Conservation (phyloP, 495 filamentous ascomycete genomes). For the Aspergillus egyptiacus region DNA sequence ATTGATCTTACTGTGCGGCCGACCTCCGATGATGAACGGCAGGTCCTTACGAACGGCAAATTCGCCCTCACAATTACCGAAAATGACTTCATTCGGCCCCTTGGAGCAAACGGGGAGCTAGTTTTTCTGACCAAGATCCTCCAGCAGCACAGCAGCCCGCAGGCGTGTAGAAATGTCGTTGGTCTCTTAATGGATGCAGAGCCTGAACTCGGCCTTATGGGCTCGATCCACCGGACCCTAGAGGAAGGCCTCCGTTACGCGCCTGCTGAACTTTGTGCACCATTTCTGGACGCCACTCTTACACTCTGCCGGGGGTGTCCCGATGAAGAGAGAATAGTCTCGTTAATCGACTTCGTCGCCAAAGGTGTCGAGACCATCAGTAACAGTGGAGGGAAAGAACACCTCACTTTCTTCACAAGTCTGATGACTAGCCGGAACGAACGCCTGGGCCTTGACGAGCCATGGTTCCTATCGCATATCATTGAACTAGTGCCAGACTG, state of each 20-base stretch:
- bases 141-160: constrained; percentile 27
- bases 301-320: constrained; percentile 43
- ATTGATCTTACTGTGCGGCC: constrained; percentile 37
- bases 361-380: constrained; percentile 32
- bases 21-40: constrained; percentile 24
- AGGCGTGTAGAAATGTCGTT: constrained; percentile 36
- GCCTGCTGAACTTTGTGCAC: constrained; percentile 49
- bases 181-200: constrained; percentile 40
- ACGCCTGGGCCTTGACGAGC: constrained; percentile 26
- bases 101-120: constrained; percentile 30
- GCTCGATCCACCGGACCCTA: constrained; percentile 41
- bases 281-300: constrained; percentile 48
- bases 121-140: constrained; percentile 43
- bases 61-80: constrained; percentile 39
- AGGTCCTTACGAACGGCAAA: constrained; percentile 22
- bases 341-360: constrained; percentile 42
- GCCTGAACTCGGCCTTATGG: constrained; percentile 35
- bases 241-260: constrained; percentile 50
- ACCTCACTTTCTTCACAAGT: constrained; percentile 52
- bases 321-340: constrained; percentile 30
- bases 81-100: constrained; percentile 27
- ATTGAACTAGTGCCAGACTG: constrained; percentile 55
- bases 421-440: constrained; percentile 37
- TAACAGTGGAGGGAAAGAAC: constrained; percentile 50
- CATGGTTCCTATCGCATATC: constrained; percentile 38